Base-by-base conservation (phyloP, 2,329 filamentous ascomycete genomes). In the Sporothrix inflata region DNA sequence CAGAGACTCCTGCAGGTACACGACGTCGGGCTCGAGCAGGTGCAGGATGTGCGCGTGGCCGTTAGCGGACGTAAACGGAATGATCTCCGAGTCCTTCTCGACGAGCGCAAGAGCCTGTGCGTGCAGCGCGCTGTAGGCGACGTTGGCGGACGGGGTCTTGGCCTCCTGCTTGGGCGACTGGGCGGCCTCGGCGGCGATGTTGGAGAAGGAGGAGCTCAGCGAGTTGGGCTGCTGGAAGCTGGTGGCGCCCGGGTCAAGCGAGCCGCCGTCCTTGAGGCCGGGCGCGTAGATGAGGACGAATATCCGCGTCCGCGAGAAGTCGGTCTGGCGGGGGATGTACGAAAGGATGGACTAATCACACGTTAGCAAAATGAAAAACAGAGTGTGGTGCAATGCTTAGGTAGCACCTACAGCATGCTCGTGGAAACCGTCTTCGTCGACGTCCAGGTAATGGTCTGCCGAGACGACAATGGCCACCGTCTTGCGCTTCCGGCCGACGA, bases 231-330 rank as follows among this genome's bases (percentile, higher is more conserved):
- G 71, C 82, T 80, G 88, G 80, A 82, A 87, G 83, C 82, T 88
- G 84, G 53, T 45, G 1, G 60, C 87, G 79, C 80, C 83, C 76
- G 83, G 82, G 78, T 90, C 86, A 72, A 87, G 80, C 69, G 67
- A 9, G 16, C 84, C 81, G 73, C 87, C 84, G 69, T 94, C 91
- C 81, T 94, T 93, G 70, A 97, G 83, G 69, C 88, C 87, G 0
- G 95, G 95, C 2, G 93, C 90, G 81, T 97, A 97, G 78, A 98
- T 95, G 75, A 98, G 86, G 72, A 98, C 87, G 78, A 97, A 97
- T 30, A 98, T 86, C 79, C 93, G 92, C 75, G 91, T 89, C 74
- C 86, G 89, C 63, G 89, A 88, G 74, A 91, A 88, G 80, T 97
- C 90, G 75, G 91, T 90, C 73, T 92, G 88, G 74, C 90, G 88